phyloP scores from a whole-genome alignment of 2,329 filamentous ascomycete species.

The Aspergillus japonicus region DNA sequence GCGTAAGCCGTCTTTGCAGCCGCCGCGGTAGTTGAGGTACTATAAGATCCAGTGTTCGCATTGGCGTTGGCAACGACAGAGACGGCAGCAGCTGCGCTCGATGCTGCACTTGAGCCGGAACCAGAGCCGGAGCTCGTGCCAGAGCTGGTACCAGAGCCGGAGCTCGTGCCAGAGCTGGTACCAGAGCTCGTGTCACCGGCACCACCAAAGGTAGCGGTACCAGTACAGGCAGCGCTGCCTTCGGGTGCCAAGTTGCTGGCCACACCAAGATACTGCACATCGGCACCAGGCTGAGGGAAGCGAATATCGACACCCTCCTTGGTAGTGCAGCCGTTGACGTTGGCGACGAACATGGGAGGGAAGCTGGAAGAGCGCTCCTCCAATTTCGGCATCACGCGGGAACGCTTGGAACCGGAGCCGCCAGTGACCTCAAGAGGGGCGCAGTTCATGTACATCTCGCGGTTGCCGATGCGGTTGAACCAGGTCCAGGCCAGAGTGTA shows the following conservation, averaged over 20 bases:
- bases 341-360: slow-evolving; percentile 74
- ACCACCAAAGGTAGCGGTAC: slow-evolving; percentile 33
- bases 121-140: slow-evolving; percentile 30
- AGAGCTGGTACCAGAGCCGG: slow-evolving; percentile 19
- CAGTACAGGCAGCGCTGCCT: slow-evolving; percentile 31
- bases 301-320: slow-evolving; percentile 55
- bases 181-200: slow-evolving; percentile 25
- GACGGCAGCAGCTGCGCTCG: slow-evolving; percentile 22
- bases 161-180: slow-evolving; percentile 19
- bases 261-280: slow-evolving; percentile 52
- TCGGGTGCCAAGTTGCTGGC: slow-evolving; percentile 35
- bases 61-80: slow-evolving; percentile 5
- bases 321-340: slow-evolving; percentile 63
- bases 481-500: slow-evolving; percentile 89
- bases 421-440: slow-evolving; percentile 67
- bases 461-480: slow-evolving; percentile 89
- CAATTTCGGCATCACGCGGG: slow-evolving; percentile 32
- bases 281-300: slow-evolving; percentile 68
- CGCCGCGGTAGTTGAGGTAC: slow-evolving; percentile 11
- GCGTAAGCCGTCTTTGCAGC: background rate
- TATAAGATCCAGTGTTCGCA: background rate
- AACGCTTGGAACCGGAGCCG: slow-evolving; percentile 46
- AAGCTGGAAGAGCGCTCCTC: slow-evolving; percentile 60
- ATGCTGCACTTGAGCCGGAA: slow-evolving; percentile 26
- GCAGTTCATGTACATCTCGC: slow-evolving; percentile 98